Evolutionary conservation across 2,329 filamentous ascomycete species (phyloP).

Genomic region (Neonectria sp.): DNA sequence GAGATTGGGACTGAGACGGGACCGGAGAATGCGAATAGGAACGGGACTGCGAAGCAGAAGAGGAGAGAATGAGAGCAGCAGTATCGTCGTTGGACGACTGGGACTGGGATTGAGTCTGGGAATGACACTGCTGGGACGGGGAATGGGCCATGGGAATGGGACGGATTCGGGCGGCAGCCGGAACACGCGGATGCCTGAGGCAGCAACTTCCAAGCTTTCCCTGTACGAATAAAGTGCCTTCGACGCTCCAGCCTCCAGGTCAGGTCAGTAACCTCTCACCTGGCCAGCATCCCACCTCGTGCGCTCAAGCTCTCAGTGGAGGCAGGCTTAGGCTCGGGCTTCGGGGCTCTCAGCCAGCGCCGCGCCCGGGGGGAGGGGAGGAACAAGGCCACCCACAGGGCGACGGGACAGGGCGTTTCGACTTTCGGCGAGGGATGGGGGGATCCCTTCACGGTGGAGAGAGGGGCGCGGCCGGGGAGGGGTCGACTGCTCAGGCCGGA

Average conservation of each 20-base stretch:
- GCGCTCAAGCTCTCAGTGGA: conserved; percentile 29
- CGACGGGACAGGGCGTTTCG: conserved; percentile 13
- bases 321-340: neutral
- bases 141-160: conserved; percentile 45
- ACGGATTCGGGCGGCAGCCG: conserved; percentile 15
- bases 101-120: conserved; percentile 37
- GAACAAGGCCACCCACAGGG: neutral
- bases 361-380: neutral
- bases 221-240: neutral
- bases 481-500: conserved; percentile 15
- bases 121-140: conserved; percentile 45
- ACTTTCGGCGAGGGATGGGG: conserved; percentile 5
- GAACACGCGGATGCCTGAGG: conserved; percentile 22
- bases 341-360: neutral
- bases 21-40: conserved; percentile 11
- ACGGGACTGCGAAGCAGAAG: conserved; percentile 6
- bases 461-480: conserved; percentile 7
- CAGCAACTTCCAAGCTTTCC: neutral
- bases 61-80: conserved; percentile 27
- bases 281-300: conserved; percentile 35
- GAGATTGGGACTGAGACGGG: neutral
- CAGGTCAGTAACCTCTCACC: conserved; percentile 27
- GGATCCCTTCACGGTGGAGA: conserved; percentile 17
- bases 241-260: conserved; percentile 9
- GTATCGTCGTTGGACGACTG: conserved; percentile 38